Base-by-base conservation (phyloP, 2,329 filamentous ascomycete genomes). In the Grosmannia clavigera region DNA sequence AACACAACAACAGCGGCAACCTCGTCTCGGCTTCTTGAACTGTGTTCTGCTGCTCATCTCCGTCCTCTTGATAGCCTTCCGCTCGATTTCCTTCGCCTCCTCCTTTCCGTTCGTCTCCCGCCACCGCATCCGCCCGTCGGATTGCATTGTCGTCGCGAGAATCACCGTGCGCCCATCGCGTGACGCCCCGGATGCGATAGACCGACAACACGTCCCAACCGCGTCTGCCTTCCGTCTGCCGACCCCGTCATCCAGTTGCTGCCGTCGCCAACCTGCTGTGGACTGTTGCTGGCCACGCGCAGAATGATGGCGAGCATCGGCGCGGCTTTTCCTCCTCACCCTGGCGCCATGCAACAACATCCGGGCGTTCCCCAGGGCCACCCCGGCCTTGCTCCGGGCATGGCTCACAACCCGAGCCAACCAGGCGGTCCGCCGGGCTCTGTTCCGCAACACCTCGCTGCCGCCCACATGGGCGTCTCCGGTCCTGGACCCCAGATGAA, bases 401-500 rank as follows among this genome's bases (percentile, higher is more conserved):
- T 84, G 80, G 79, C 78, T 68, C 86, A 87, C 58, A 87, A 86
- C 66, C 84, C 83, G 58, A 86, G 82, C 66, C 85, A 88, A 69
- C 84, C 83, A 65, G 86, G 87, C 71, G 79, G 78, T 58, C 85
- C 86, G 64, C 83, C 81, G 33, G 79, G 75, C 63, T 80, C 78
- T 48, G 84, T 87, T 71, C 81, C 81, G 66, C 87, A 87, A 70
- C 86, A 88, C 72, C 79, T 85, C 66, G 74, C 73, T 40, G 74
- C 73, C 43, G 74, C 73, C 25, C 86, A 88, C 66, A 87, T 88
- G 75, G 84, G 81, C 63, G 87, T 87, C 33, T 88, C 87, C 61
- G 86, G 82, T 43, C 86, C 87, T 25, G 84, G 83, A 65, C 82
- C 81, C 63, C 86, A 88, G 70, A 85, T 89, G 65, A 88, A 84